These are phyloP conservation scores for Mycena albidolilacea DNA, from an alignment of 768 basidiomycete genomes.

Conservation along the genomic window DNA sequence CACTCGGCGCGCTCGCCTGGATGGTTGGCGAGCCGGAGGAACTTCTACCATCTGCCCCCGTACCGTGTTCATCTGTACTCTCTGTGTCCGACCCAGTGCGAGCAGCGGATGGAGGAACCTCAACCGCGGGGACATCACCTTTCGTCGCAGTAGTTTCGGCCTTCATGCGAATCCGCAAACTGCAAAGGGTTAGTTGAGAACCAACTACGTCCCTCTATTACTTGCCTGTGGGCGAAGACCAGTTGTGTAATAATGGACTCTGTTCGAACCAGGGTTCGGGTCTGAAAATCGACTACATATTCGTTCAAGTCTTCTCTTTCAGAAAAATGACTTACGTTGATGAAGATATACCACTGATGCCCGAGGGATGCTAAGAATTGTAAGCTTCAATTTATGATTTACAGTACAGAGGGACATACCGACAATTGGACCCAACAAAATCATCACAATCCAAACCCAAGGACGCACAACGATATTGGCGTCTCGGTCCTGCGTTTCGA, in stretches of 20 bases:
- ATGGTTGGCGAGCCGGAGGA: slow-evolving; percentile 8
- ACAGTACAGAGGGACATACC: slow-evolving; percentile 21
- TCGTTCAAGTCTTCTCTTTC: slow-evolving; percentile 40
- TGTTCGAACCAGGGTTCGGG: slow-evolving; percentile 62
- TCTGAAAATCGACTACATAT: slow-evolving; percentile 42
- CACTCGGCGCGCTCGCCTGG: slow-evolving; percentile 24
- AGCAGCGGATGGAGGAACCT: not conserved
- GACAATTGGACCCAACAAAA: slow-evolving; percentile 64
- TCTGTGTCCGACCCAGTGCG: slow-evolving; percentile 4
- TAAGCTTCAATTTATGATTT: not conserved
- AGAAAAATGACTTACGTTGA: slow-evolving; percentile 47
- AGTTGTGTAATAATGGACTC: slow-evolving; percentile 63
- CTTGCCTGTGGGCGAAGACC: slow-evolving; percentile 56
- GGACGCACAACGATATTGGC: slow-evolving; percentile 64
- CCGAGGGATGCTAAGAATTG: slow-evolving; percentile 47
- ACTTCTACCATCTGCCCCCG: slow-evolving; percentile 7
- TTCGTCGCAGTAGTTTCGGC: slow-evolving; percentile 47
- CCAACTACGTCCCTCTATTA: not conserved
- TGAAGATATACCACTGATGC: slow-evolving; percentile 69
- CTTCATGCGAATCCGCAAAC: slow-evolving; percentile 74
- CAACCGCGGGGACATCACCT: not conserved
- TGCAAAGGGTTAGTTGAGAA: not conserved
- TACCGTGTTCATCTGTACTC: not conserved
- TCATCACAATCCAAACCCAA: slow-evolving; percentile 76
- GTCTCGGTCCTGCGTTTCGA: slow-evolving; percentile 61